phyloP scores from a whole-genome alignment of 768 basidiomycete genomes.

The Candolleomyces aberdarensis region DNA sequence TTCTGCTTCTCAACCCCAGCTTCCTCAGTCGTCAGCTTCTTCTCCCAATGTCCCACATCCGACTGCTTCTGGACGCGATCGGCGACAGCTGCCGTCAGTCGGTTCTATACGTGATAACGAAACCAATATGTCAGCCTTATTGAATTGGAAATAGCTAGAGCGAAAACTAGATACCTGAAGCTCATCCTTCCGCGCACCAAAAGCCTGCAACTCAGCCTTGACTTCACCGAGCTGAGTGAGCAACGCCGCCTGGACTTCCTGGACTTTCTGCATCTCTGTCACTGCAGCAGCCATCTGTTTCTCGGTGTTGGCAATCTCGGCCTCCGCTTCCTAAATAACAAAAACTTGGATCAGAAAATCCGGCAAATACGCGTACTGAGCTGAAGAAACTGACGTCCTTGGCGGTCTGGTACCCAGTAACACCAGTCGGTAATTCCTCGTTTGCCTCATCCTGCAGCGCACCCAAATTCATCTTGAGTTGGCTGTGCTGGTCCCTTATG shows the following conservation, averaged over 20 bases:
- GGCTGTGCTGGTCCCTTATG: background rate
- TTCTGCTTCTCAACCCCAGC: slow-evolving; percentile 43
- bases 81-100: slow-evolving; percentile 43
- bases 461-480: slow-evolving; percentile 28
- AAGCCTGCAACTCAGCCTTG: slow-evolving; percentile 48
- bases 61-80: slow-evolving; percentile 50
- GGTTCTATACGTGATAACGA: background rate
- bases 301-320: slow-evolving; percentile 45
- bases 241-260: slow-evolving; percentile 41
- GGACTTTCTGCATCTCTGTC: slow-evolving; percentile 43
- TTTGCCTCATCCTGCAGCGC: slow-evolving; percentile 58
- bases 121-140: background rate
- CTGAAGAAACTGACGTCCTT: slow-evolving; percentile 41
- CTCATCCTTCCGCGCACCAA: slow-evolving; percentile 38
- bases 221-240: slow-evolving; percentile 43
- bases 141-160: background rate
- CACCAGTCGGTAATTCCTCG: slow-evolving; percentile 63
- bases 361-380: background rate
- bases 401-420: slow-evolving; percentile 53
- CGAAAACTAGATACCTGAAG: slow-evolving; percentile 29
- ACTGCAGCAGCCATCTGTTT: slow-evolving; percentile 48
- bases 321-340: slow-evolving; percentile 46
- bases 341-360: background rate
- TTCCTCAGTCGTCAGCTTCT: slow-evolving; percentile 52
- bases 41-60: slow-evolving; percentile 42